Base-by-base conservation (phyloP, 345 rosid genomes). In the Populus ilicifolia region DNA sequence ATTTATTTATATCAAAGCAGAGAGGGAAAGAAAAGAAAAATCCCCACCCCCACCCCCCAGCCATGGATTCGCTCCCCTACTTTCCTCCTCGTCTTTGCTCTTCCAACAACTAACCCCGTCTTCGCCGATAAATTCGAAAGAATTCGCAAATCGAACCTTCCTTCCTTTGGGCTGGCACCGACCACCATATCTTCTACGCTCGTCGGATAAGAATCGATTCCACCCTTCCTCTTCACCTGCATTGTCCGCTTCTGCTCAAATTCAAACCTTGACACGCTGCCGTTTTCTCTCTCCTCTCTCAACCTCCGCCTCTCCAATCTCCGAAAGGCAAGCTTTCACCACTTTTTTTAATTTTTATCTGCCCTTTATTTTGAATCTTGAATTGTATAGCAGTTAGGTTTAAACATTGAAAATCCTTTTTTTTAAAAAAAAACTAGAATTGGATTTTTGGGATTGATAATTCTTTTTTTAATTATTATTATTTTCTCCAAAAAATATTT, bases 191-290 rank as follows among this genome's bases (percentile, higher is more conserved):
- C 72, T 83, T 72, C 77, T 77, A 56, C 74, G 79, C 68, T 68
- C 36, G 74, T 77, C 73, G 77, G 75, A 80, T 61, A 78, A 78
- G 59, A 77, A 62, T 56, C 66, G 61, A 64, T 63, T 64, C 44
- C 69, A 46, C 43, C 9, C 23, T 74, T 74, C 2, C 63, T 59
- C 74, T 27, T 78, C 74, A 77, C 83, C 86, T 59, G 81, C 84
- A 80, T 75, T 76, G 30, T 73, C 70, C 68, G 59, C 71, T 78
- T 66, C 75, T 70, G 56, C 80, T 18, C 61, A n/a, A 44, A 9
- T 6, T 56, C n/a, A 10, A 82, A 73, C 88, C 86, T 79, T 86
- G 77, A 23, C 21, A 65, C 72, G 54, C 44, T 77, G 75, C 74
- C 68, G 73, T 78, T 56, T 20, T 2, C 52, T 65, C 67, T 76